phyloP scores from a whole-genome alignment of 1,139 yeast genomes.

The Saccharomyces hybrid region DNA sequence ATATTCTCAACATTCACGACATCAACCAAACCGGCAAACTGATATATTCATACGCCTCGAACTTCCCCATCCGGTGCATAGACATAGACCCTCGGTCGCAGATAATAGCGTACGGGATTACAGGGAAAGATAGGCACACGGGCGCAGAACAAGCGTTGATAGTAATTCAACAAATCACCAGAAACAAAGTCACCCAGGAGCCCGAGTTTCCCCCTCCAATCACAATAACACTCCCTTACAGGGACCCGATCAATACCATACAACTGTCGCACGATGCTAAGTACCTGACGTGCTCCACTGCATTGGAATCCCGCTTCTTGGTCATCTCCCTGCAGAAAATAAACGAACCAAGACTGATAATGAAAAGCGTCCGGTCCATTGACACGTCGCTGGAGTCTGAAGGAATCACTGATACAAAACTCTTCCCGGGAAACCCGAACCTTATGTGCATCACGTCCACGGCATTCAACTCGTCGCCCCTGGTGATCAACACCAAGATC shows the following conservation, averaged over 20 bases:
- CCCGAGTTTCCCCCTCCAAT: conserved; percentile 38
- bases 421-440: conserved; percentile 53
- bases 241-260: conserved; percentile 73
- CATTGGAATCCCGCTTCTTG: conserved; percentile 71
- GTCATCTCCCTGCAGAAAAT: conserved; percentile 62
- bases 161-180: conserved; percentile 45
- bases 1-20: conserved; percentile 60
- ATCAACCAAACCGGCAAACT: conserved; percentile 50
- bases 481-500: conserved; percentile 51
- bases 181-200: conserved; percentile 17
- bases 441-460: conserved; percentile 53
- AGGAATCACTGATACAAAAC: conserved; percentile 75
- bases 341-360: conserved; percentile 60
- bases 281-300: conserved; percentile 75
- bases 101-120: conserved; percentile 71
- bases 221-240: conserved; percentile 74
- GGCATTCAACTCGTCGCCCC: conserved; percentile 54
- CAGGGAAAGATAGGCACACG: conserved; percentile 64
- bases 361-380: conserved; percentile 54
- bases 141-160: conserved; percentile 77
- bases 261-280: conserved; percentile 65
- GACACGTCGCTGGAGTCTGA: conserved; percentile 68
- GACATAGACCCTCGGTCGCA: conserved; percentile 60
- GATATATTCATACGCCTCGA: conserved; percentile 60
- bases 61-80: conserved; percentile 72